Base-by-base conservation (phyloP, 352 stramenopile genomes). In the Phytophthora pinifolia region DNA sequence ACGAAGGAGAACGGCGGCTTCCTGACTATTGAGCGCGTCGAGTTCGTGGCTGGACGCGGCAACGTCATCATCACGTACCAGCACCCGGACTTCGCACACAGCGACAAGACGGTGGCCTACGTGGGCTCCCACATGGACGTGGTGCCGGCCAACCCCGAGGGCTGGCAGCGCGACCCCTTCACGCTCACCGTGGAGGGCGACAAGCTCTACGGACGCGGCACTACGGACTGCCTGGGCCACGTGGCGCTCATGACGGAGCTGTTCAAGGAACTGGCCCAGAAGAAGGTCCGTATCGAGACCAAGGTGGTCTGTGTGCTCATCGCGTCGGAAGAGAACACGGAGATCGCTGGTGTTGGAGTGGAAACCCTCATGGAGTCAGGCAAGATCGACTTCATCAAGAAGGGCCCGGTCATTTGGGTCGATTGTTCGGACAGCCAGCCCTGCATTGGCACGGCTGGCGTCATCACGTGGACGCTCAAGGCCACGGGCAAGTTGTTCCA, bases 51-150 rank as follows among this genome's bases (percentile, higher is more conserved):
- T 4, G 79, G 77, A 35, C 75, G 89, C 38, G 86, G 89, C 44
- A 96, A 97, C 54, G 67, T 97, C 30, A 96, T 97, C 69, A 92
- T 97, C 59, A 92, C 83, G 59, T 97, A 96, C 67, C 39, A 59
- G 48, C 77, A 81, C 57, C 77, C 74, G 15, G 70, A 88, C 34
- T 74, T 72, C 22, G 58, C 50, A 1, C 37, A 59, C n/a, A 62
- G 59, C 17, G 69, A 80, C 41, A 83, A 88, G 48, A 96, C 87
- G 22, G 61, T 94, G 39, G 83, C 81, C 20, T 95, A 96, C 53
- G 79, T 97, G 12, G 89, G 88, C 17, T 92, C 77, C 42, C 89
- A 97, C 75, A 76, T 97, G 74, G 90, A 97, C 55, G 89, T 97
- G 18, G 89, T 97, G 49, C 89, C 89, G 9, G 89, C 89, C 30